phyloP scores from a whole-genome alignment of 2,329 filamentous ascomycete species.

The Claviceps sp. region DNA sequence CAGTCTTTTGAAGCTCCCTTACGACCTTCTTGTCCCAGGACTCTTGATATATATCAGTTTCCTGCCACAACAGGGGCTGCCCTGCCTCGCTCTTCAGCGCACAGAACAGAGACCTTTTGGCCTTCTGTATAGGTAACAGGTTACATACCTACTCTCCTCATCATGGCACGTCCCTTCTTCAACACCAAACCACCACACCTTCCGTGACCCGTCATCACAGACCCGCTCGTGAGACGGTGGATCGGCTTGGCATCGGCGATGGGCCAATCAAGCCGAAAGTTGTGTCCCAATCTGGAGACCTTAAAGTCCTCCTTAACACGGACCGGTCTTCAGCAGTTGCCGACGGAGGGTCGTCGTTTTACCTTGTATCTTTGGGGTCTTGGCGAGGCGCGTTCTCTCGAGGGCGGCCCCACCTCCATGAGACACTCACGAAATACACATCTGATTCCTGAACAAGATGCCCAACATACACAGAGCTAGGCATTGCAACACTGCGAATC shows the following conservation, averaged over 20 bases:
- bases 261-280: background rate
- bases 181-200: too few relatives aligned
- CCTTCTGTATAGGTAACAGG: too few relatives aligned
- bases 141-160: too few relatives aligned
- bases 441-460: background rate
- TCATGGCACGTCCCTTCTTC: too few relatives aligned
- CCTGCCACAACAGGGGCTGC: too few relatives aligned
- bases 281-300: background rate
- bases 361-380: background rate
- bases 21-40: too few relatives aligned
- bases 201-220: too few relatives aligned
- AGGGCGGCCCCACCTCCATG: conserved; percentile 1
- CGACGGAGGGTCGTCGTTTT: background rate
- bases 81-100: too few relatives aligned
- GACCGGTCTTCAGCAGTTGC: background rate
- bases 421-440: conserved; percentile 1
- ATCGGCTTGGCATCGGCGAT: background rate
- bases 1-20: too few relatives aligned
- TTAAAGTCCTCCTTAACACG: background rate
- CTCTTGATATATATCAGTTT: too few relatives aligned
- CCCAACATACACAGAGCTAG: background rate
- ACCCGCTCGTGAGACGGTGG: background rate
- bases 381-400: background rate
- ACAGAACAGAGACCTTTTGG: too few relatives aligned
- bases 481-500: background rate